Conservation (phyloP, 2,329 filamentous ascomycete species). For the Colletotrichum chlorophyti region DNA sequence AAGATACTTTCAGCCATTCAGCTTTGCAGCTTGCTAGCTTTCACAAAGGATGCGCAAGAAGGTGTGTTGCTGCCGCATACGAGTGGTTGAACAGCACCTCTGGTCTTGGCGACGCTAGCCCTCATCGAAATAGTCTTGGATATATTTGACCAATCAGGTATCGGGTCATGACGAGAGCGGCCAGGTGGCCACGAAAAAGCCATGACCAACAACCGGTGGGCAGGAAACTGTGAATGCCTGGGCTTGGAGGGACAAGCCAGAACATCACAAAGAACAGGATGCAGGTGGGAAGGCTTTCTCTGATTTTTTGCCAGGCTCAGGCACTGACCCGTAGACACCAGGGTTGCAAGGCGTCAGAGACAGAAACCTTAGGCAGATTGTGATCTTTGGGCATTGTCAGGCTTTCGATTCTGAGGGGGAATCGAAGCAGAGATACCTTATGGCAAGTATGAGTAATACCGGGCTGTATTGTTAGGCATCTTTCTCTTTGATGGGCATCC, state of each 20-base stretch:
- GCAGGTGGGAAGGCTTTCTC: slow-evolving; percentile 1
- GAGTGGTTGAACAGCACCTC: slow-evolving; percentile 15
- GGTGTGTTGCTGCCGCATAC: slow-evolving; percentile 21
- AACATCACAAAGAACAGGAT: neutral
- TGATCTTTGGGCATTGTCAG: neutral
- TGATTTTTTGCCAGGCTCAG: no score
- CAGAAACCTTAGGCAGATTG: slow-evolving; percentile 2
- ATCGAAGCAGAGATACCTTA: slow-evolving; percentile 22
- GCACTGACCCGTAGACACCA: neutral
- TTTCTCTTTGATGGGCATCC: no score
- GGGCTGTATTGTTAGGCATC: no score
- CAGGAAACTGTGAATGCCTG: neutral
- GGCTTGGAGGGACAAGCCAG: neutral
- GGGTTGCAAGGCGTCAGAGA: neutral
- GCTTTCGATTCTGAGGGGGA: slow-evolving; percentile 3
- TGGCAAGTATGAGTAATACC: neutral
- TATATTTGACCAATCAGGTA: neutral
- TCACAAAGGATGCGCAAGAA: slow-evolving; percentile 18
- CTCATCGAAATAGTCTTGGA: neutral
- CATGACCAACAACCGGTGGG: slow-evolving; percentile 1
- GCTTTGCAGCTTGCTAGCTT: slow-evolving; percentile 15
- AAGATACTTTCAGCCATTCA: slow-evolving; percentile 3
- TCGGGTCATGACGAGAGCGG: neutral
- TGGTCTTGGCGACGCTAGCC: slow-evolving; percentile 10
- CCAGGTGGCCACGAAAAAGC: slow-evolving; percentile 20